These are phyloP conservation scores for Anthoceros angustus DNA, from an alignment of 225 moss, liverwort and hornwort species.

Conservation along the genomic window DNA sequence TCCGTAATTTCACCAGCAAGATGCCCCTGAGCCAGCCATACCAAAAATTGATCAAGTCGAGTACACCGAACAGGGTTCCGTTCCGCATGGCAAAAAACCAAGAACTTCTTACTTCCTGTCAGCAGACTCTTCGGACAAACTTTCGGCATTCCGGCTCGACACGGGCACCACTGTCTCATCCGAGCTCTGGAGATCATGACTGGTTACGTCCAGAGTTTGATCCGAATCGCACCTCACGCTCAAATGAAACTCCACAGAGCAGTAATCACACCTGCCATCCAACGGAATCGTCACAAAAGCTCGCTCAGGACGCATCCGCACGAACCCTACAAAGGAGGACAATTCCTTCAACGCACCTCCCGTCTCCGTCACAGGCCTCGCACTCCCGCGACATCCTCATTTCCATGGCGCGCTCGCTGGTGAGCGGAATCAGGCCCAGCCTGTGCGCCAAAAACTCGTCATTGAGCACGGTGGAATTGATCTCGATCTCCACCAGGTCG, in stretches of 20 bases:
- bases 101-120: conserved; percentile 37
- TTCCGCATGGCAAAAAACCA: conserved; percentile 55
- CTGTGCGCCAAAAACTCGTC: conserved; percentile 94
- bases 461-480: conserved; percentile 82
- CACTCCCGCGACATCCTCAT: conserved; percentile 96
- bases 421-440: conserved; percentile 72
- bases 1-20: conserved; percentile 74
- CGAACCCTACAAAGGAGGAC: not conserved
- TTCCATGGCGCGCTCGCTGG: conserved; percentile 92
- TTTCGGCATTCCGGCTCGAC: too few species aligned
- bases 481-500: conserved; percentile 92
- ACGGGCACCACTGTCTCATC: conserved; percentile 57
- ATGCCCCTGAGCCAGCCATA: conserved; percentile 46
- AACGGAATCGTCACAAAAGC: not conserved
- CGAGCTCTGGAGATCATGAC: conserved; percentile 69
- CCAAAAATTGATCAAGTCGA: not conserved
- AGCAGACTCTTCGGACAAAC: conserved; percentile 19
- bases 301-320: not conserved
- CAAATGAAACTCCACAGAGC: conserved; percentile 84
- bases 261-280: conserved; percentile 61
- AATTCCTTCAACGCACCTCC: conserved; percentile 29
- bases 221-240: conserved; percentile 88
- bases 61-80: conserved; percentile 20
- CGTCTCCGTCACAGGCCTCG: conserved; percentile 86
- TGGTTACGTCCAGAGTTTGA: conserved; percentile 81